Percentiles rank a stretch among this genome's conserved stretches.
Conservation (phyloP, 345 rosid species). For the Citrus unshiu region DNA sequence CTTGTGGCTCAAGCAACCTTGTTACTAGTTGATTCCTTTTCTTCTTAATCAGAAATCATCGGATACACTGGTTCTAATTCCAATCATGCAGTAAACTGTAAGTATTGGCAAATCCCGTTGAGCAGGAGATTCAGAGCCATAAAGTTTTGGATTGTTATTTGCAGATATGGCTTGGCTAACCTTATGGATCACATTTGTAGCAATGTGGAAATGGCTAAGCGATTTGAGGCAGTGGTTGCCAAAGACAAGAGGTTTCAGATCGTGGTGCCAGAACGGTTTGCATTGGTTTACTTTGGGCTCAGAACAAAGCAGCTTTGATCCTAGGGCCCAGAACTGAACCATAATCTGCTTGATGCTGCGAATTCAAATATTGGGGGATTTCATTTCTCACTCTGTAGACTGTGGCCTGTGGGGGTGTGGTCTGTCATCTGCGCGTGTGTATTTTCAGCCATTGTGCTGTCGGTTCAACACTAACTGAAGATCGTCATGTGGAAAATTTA, state of each 20-base stretch:
- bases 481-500: constrained; percentile 18
- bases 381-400: not conserved
- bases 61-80: no score
- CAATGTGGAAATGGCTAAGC: constrained; percentile 6
- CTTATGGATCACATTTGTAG: no score
- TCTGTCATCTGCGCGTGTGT: not conserved
- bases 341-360: constrained; percentile 15
- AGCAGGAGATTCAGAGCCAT: no score
- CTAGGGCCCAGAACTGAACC: not conserved
- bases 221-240: constrained; percentile 26
- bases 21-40: no score
- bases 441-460: constrained; percentile 7
- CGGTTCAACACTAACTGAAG: constrained; percentile 19
- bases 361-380: constrained; percentile 24
- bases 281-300: constrained; percentile 16
- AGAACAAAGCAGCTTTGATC: no score
- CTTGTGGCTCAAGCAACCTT: constrained; percentile 17
- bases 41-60: no score
- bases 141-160: no score
- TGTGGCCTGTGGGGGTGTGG: no score
- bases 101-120: no score
- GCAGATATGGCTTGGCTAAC: no score
- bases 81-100: no score
- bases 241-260: constrained; percentile 25
- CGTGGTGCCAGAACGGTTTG: constrained; percentile 23